A percentile compares a stretch with the other conserved stretches of the same genome.
Evolutionary conservation across 2,329 filamentous ascomycete species (phyloP).

Genomic region (Leptographium galeiforme): DNA sequence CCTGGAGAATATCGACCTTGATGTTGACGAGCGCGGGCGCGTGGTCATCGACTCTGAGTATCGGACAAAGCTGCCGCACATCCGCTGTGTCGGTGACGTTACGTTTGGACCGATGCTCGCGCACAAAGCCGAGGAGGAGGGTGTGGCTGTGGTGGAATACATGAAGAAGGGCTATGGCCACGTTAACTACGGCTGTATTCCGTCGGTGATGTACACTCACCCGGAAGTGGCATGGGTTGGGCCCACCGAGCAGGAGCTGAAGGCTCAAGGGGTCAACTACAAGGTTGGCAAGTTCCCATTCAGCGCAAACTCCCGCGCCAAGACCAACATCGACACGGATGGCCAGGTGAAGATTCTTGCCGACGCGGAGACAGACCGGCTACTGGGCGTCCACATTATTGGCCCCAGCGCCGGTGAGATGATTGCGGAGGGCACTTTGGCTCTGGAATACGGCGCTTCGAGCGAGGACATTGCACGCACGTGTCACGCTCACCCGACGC

Average conservation of each 20-base stretch:
- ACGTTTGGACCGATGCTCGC: slow-evolving; percentile 98
- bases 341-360: slow-evolving; percentile 95
- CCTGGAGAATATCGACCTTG: slow-evolving; percentile 85
- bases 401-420: slow-evolving; percentile 95
- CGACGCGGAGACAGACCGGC: slow-evolving; percentile 89
- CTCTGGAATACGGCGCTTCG: slow-evolving; percentile 90
- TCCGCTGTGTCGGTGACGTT: slow-evolving; percentile 88
- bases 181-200: slow-evolving; percentile 97
- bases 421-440: slow-evolving; percentile 94
- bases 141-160: slow-evolving; percentile 86
- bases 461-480: slow-evolving; percentile 91
- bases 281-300: slow-evolving; percentile 91
- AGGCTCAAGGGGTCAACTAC: slow-evolving; percentile 81
- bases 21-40: slow-evolving; percentile 84
- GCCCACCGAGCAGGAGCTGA: slow-evolving; percentile 92
- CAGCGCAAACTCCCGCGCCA: slow-evolving; percentile 93
- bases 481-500: slow-evolving; percentile 90
- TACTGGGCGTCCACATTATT: slow-evolving; percentile 92
- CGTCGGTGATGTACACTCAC: slow-evolving; percentile 98
- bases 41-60: slow-evolving; percentile 97
- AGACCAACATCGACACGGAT: slow-evolving; percentile 95
- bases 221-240: slow-evolving; percentile 98
- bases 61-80: slow-evolving; percentile 94
- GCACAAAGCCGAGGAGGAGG: slow-evolving; percentile 98
- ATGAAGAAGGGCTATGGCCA: slow-evolving; percentile 97